Conservation (phyloP, 108 stramenopile genomes). For the Epithemia pelagica region DNA sequence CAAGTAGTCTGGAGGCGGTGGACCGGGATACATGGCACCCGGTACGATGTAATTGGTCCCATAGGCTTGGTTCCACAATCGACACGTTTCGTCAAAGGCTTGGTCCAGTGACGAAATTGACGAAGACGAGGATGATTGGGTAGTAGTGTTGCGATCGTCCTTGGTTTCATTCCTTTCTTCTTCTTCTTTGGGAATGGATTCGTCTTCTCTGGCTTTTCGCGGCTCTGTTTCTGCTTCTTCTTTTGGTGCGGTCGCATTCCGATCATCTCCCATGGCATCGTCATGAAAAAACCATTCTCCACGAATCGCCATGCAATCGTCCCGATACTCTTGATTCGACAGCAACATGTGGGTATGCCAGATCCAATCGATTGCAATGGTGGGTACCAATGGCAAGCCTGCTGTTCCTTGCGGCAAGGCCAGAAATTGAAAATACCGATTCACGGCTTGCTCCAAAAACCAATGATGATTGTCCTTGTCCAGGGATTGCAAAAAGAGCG, state of each 20-base stretch:
- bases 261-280: constrained; percentile 50
- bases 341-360: constrained; percentile 57
- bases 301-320: constrained; percentile 29
- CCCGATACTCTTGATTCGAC: constrained; percentile 18
- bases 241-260: constrained; percentile 25
- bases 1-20: constrained; percentile 37
- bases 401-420: neutral
- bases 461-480: constrained; percentile 39
- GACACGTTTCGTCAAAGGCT: constrained; percentile 23
- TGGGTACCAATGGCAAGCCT: constrained; percentile 28
- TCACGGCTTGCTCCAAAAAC: constrained; percentile 35
- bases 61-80: constrained; percentile 37
- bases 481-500: constrained; percentile 36
- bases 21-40: constrained; percentile 64
- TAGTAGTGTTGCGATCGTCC: no score
- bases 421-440: constrained; percentile 16
- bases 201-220: no score
- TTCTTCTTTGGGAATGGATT: no score
- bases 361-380: constrained; percentile 52
- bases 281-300: constrained; percentile 41
- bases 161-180: no score
- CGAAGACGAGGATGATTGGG: no score
- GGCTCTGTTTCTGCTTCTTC: no score
- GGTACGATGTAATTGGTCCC: constrained; percentile 22
- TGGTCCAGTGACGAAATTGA: constrained; percentile 32